phyloP scores from a whole-genome alignment of 2,329 filamentous ascomycete genomes.

The Pseudogymnoascus sp. region DNA sequence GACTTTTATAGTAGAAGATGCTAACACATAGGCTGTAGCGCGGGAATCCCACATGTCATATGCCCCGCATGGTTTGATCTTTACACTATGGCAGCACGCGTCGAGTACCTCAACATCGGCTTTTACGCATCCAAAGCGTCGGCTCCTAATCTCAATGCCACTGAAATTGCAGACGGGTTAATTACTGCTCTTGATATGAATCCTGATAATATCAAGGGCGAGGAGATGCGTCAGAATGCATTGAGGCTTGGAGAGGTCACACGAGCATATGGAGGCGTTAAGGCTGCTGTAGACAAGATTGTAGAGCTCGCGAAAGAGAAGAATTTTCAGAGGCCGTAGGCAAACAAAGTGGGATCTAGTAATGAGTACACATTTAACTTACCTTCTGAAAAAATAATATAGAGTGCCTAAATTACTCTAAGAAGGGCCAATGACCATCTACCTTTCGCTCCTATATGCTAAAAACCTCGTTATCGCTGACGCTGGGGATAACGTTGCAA shows the following conservation, averaged over 20 bases:
- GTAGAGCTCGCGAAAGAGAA: not conserved
- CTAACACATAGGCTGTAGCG: not conserved
- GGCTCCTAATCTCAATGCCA: not conserved
- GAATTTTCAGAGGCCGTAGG: not conserved
- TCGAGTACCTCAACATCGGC: not conserved
- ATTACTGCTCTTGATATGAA: not conserved
- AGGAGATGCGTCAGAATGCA: not conserved
- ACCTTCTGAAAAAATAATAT: too few species aligned
- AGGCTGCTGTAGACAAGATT: not conserved
- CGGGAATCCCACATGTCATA: not conserved
- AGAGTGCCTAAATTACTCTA: too few species aligned
- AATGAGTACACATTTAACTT: too few species aligned
- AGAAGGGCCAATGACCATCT: too few species aligned
- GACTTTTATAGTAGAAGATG: not conserved
- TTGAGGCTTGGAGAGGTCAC: not conserved
- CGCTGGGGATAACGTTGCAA: constrained; percentile 86
- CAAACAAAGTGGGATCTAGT: not conserved
- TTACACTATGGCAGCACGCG: not conserved
- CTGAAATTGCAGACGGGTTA: not conserved
- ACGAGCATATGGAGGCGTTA: not conserved
- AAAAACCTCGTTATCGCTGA: constrained; percentile 79
- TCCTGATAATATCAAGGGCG: not conserved
- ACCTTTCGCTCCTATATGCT: too few species aligned
- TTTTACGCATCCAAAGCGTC: not conserved
- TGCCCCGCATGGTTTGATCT: not conserved